Evolutionary conservation across 1,284 basidiomycete species (phyloP), one percentile per base, ranked within the genome.

Genomic region (Laetiporus sulphureus): DNA sequence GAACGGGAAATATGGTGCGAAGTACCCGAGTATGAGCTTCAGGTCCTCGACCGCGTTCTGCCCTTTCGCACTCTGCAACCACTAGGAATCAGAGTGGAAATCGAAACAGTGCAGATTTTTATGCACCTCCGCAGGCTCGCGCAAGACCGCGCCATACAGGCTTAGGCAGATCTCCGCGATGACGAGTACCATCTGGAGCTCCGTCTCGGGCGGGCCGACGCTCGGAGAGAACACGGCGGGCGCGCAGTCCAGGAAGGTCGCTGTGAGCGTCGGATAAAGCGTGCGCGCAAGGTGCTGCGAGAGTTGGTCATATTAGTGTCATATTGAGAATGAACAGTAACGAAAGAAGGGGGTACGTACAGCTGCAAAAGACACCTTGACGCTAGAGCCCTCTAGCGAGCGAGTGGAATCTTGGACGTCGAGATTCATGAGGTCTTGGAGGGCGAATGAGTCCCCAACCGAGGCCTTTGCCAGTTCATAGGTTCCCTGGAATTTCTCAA

Each of bases 1-100:
- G 60, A 90, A 91, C 1, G 92, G 91, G 59, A 96, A 95, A 63
- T 92, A 92, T 2, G 79, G 72, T 2, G 77, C 64, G 73, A 94
- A 85, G 54, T 88, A 79, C 7, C 68, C 70, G 0, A 92, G 63
- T 16, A 92, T 61, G n/a, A 63, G 61, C 38, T 66, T 67, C 21
- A 91, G 64, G 43, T 81, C 72, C 6, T 68, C 64, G 19, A 46
- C 50, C 3, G 47, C 53, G 33, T 61, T 56, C 19, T 45, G 45
- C 46, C 53, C 51, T 40, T 48, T 45, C 2, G 40, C 35, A n/a
- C 30, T 38, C 50, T 53, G 38, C 8, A 13, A 30, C 4, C 36
- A 3, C 7, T 2, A 12, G 10, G 27, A 16, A n/a, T 25, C 16
- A 4, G 10, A 20, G 6, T 12, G 23, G 13, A 4, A 23, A 29